A percentile compares a stretch with the other conserved stretches of the same genome.
phyloP scores from a whole-genome alignment of 2,329 filamentous ascomycete species.

The Magnaporthiopsis rhizophila region DNA sequence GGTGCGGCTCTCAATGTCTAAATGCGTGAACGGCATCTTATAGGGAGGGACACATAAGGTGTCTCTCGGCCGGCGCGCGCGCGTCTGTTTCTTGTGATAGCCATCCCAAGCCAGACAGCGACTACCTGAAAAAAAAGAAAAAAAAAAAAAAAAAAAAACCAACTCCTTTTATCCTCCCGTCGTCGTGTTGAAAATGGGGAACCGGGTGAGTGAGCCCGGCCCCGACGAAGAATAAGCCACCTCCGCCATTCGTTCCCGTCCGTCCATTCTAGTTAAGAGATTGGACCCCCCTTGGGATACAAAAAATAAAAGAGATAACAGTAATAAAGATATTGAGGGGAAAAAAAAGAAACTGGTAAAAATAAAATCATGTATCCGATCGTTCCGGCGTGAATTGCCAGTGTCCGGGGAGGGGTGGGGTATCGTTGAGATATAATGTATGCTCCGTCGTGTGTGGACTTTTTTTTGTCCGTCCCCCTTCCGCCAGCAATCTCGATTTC shows the following conservation, averaged over 20 bases:
- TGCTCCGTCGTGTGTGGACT: slow-evolving; percentile 1
- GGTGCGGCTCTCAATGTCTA: too few species aligned
- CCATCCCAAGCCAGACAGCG: background rate
- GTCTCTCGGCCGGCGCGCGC: background rate
- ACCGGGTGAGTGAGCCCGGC: background rate
- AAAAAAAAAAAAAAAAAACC: background rate
- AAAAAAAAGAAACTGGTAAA: background rate
- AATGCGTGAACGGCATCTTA: too few species aligned
- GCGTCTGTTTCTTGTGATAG: background rate
- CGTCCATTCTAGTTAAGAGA: background rate
- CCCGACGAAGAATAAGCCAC: background rate
- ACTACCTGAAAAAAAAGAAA: background rate
- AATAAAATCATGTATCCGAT: background rate
- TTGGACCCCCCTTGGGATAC: background rate
- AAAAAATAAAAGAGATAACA: too few species aligned
- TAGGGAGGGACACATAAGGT: background rate
- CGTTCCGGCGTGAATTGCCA: background rate
- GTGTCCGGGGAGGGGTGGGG: slow-evolving; percentile 5
- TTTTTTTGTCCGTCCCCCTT: background rate
- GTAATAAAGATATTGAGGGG: too few species aligned
- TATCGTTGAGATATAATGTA: slow-evolving; percentile 9
- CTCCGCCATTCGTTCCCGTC: background rate
- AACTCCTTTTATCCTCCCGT: background rate
- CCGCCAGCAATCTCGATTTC: background rate
- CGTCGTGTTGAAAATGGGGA: background rate